Evolutionary conservation across 2,329 filamentous ascomycete genomes (phyloP), one percentile per base, ranked within the genome.

Genomic region (Bimuria novae-zelandiae): DNA sequence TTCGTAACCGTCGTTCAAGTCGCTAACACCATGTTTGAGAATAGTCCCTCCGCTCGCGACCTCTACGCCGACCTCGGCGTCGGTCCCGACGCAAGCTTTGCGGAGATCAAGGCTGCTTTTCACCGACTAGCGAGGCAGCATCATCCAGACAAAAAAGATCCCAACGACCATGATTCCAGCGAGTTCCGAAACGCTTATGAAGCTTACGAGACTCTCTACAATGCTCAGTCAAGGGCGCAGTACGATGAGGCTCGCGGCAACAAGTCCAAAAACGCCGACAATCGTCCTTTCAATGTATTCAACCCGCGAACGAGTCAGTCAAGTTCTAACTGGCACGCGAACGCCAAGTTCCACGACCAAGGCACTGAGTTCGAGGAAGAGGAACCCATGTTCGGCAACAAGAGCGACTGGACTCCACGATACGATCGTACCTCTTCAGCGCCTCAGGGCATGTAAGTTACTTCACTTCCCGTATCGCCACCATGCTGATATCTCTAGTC

Each of bases 141-240:
- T 70, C 93, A 97, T 68, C 93, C 93, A 7, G 93, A 97, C 74
- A 96, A 92, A 44, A 96, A 96, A 79, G 96, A 96, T n/a, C n/a
- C n/a, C n/a, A n/a, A n/a, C 75, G 17, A 41, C 7, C 19, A 23
- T 21, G 57, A 61, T 21, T 16, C 52, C 12, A 35, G 44, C 14
- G 33, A 37, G 4, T 65, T 63, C 35, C 54, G 55, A 3, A 42
- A 49, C 10, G 52, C 16, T 5, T 59, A 52, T 1, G 59, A 63
- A 35, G 61, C 62, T 1, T 63, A 55, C 29, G 52, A 58, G 10
- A 53, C 52, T 16, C 54, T 63, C 3, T 45, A 44, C 2, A 49
- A 65, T 23, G 6, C 12, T 19, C 19, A 23, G 5, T 2, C 29
- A n/a, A n/a, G n/a, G n/a, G n/a, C n/a, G n/a, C n/a, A n/a, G n/a